Evolutionary conservation across 495 filamentous ascomycete genomes (phyloP), one percentile per base, ranked within the genome.

Genomic region (Talaromyces thailandensis): DNA sequence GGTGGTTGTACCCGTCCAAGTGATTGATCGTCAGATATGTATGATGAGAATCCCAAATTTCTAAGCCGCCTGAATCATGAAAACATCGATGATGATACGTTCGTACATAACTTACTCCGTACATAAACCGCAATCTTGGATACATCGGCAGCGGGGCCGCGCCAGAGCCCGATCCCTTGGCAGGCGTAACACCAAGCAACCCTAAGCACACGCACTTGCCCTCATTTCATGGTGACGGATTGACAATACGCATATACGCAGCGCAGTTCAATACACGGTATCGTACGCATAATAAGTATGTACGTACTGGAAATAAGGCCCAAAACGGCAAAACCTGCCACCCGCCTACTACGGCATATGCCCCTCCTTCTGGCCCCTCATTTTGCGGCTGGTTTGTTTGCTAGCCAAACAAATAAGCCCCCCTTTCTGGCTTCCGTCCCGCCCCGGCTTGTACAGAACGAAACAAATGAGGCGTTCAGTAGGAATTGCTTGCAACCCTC

Each of bases 51-150:
- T 28, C 14, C 14, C 24, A 26, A 26, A 29, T 26, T 45, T 21
- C 43, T 21, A 48, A 26, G 9, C 23, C 26, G n/a, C 26, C 51
- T 53, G 51, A 53, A 24, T 53, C n/a, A 25, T 25, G n/a, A 18
- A 32, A 40, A 11, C 29, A 35, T 25, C 23, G 48, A 21, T 52
- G 2, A 25, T 25, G 18, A 52, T 21, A 52, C 24, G 55, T 26
- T 31, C 16, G 35, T 25, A 37, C 56, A 40, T 35, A 58, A 40
- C n/a, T n/a, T n/a, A n/a, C n/a, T n/a, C n/a, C n/a, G n/a, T n/a
- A n/a, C 56, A 40, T 35, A 58, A 40, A 58, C 59, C 59, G 59
- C 59, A 61, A 51, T 61, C 59, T 61, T 61, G 59, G 59, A 61
- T 61, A 48, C 40, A 50, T 21, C 59, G 59, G 59, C 26, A 50